Evolutionary conservation across 2,329 filamentous ascomycete genomes (phyloP), one percentile per base, ranked within the genome.

Genomic region (Chaetomiaceae sp.): DNA sequence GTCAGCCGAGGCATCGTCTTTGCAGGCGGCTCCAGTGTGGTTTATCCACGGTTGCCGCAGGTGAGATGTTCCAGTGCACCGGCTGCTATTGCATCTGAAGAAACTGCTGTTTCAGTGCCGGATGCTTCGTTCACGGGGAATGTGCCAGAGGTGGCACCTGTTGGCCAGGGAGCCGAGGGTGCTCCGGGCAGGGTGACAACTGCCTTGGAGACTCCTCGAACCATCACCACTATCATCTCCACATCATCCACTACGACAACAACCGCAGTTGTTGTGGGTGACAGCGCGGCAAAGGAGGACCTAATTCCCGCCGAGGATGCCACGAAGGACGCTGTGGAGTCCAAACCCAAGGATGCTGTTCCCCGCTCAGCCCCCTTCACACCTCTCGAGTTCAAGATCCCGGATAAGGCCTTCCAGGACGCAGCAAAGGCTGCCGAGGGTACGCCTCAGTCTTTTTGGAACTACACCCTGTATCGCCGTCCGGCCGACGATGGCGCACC

Each of bases 401-500:
- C 71, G 1, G 64, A 72, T 27, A 68, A 75, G 3, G 54, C 71
- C 19, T 81, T 81, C 56, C 64, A 69, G 4, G 69, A 71, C 1
- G 82, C 82, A 1, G 76, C 74, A 55, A 64, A 69, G 4, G 76
- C 79, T 1, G 60, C 68, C 0, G 59, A 69, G 5, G 79, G 72
- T 9, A 71, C 74, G 0, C 63, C 69, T 1, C 70, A 69, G 44
- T 84, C 82, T 0, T 88, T 76, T 65, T 94, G 87, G 87, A 82
- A 79, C 1, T 81, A 91, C 66, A 74, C 65, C 1, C 68, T 90
- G 52, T 94, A 92, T 65, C 78, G 82, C 9, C 79, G 78, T 4
- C 69, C 78, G 39, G 58, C 63, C 3, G 58, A 56, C 43, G 65
- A 72, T 12, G 74, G 75, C 38, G 66, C 62, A 0, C 63, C 72